phyloP scores from a whole-genome alignment of 768 basidiomycete species.

The Hemileccinum rubropunctum region DNA sequence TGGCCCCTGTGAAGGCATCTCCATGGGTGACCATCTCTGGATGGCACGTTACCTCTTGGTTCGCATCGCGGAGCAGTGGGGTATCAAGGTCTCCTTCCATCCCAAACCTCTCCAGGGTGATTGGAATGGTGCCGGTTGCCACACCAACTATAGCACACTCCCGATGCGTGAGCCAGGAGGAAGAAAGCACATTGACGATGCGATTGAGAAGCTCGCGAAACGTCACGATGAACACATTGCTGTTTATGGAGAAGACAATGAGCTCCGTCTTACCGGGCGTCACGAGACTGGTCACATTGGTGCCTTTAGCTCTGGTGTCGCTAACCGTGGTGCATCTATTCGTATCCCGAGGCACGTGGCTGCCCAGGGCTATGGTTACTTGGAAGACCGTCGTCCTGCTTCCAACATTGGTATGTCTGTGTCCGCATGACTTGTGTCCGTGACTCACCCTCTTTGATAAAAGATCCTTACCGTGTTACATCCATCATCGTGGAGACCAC shows the following conservation, averaged over 20 bases:
- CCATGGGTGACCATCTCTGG: constrained; percentile 99
- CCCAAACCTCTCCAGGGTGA: constrained; percentile 96
- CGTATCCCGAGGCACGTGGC: constrained; percentile 95
- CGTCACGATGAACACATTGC: constrained; percentile 95
- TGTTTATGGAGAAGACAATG: constrained; percentile 98
- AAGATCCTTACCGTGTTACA: constrained; percentile 95
- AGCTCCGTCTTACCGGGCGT: constrained; percentile 89
- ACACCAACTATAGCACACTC: constrained; percentile 97
- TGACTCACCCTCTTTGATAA: constrained; percentile 8
- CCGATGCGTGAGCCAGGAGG: constrained; percentile 93
- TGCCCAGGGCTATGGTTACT: constrained; percentile 89
- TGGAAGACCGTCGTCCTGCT: constrained; percentile 96
- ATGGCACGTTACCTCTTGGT: constrained; percentile 96
- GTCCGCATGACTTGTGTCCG: neutral
- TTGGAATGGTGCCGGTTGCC: constrained; percentile 99
- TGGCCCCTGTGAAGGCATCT: constrained; percentile 95
- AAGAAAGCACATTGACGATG: constrained; percentile 86
- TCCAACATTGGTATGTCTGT: constrained; percentile 88
- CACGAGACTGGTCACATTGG: constrained; percentile 98
- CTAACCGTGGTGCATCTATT: constrained; percentile 96
- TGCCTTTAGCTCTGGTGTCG: constrained; percentile 90
- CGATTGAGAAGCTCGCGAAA: constrained; percentile 90
- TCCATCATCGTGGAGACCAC: constrained; percentile 88
- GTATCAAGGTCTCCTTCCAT: constrained; percentile 97
- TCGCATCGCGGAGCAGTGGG: constrained; percentile 98